Base-by-base conservation (phyloP, 192 early-diverging fungal genomes). In the Mortierella hygrophila region DNA sequence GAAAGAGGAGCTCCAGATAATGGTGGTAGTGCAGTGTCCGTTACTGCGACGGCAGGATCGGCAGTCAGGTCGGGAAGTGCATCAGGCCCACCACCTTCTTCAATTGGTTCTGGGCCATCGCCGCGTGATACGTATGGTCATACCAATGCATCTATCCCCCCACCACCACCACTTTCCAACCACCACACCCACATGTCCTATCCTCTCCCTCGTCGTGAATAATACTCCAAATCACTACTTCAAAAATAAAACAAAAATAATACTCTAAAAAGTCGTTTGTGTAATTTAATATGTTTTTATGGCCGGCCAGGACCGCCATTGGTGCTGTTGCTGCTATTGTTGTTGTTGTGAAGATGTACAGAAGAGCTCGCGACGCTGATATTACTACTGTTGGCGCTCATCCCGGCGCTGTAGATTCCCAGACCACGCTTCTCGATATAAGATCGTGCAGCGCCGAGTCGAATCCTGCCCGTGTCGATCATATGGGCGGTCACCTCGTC, bases 401-500 rank as follows among this genome's bases (percentile, higher is more conserved):
- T 35, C 68, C 72, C 81, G 85, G 88, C 41, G 88, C 52, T 70
- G 35, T 80, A 77, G 15, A 85, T 26, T 6, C 55, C 70, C 16
- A 86, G 80, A 29, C 91, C 90, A 52, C 93, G 94, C 4, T 90
- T 87, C 16, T 70, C 72, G 49, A 94, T 83, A 77, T 94, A 94
- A 35, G 92, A 91, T 26, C 90, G 86, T 1, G 94, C 94, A 35
- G 93, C 90, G 21, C 89, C 85, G 21, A 93, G 81, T 35, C 89
- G 92, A 75, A 96, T 95, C 23, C 89, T 88, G 40, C 90, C 91
- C 35, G 88, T 92, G 46, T 94, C 92, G 49, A 96, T 91, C 95
- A 96, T 96, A 75, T 89, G 91, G 8, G 90, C 89, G 4, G 93
- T 93, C 49, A 94, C 92, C 72, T 93, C 93, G 32, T 90, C 91